A percentile compares a stretch with the other conserved stretches of the same genome.
phyloP scores from a whole-genome alignment of 2,329 filamentous ascomycete species.

The Mariannaea elegans region DNA sequence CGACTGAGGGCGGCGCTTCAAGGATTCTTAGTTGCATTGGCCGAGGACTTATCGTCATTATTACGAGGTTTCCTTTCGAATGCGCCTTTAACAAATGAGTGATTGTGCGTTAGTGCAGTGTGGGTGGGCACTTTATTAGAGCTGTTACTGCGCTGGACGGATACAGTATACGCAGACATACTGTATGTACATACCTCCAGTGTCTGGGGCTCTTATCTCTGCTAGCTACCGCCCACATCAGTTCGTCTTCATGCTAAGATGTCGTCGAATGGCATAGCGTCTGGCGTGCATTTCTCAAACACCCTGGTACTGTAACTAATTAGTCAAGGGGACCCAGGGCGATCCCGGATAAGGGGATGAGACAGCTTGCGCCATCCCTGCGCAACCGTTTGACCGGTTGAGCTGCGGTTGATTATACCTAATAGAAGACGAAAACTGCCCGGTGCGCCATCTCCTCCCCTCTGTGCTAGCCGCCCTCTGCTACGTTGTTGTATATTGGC shows the following conservation, averaged over 20 bases:
- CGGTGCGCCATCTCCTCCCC: not conserved
- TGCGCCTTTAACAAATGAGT: not conserved
- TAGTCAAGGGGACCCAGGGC: not conserved
- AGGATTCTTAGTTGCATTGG: constrained; percentile 7
- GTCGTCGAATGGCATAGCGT: constrained; percentile 2
- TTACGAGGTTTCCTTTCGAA: constrained; percentile 1
- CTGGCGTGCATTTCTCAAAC: not conserved
- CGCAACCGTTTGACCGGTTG: not conserved
- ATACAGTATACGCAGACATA: too few species aligned
- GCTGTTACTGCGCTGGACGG: too few species aligned
- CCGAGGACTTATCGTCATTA: constrained; percentile 12
- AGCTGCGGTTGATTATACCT: not conserved
- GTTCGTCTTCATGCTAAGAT: constrained; percentile 10
- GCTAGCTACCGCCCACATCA: constrained; percentile 6
- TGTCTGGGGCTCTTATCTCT: constrained; percentile 18
- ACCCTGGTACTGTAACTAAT: constrained; percentile 7
- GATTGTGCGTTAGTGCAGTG: constrained; percentile 1
- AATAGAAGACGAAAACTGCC: constrained; percentile 10
- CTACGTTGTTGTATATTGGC: too few species aligned
- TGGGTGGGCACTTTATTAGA: constrained; percentile 4
- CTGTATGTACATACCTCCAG: too few species aligned
- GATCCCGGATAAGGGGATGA: not conserved
- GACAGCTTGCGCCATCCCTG: not conserved
- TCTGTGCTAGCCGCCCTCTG: not conserved
- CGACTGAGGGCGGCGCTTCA: not conserved